Base-by-base conservation (phyloP, 192 early-diverging fungal species). In the Thoreauomyces humboldtii region DNA sequence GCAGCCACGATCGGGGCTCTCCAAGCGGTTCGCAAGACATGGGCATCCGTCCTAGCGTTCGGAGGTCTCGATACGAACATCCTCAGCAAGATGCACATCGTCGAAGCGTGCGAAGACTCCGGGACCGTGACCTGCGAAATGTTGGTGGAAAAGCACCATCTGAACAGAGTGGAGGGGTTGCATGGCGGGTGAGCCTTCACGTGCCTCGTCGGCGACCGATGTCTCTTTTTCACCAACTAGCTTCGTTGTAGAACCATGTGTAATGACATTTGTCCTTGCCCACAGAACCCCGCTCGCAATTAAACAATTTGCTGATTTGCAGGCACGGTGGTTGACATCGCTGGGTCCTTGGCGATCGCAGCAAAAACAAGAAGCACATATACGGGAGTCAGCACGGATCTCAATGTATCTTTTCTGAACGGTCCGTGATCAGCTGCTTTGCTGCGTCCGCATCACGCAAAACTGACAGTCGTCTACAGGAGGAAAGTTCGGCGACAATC, bases 391-490 rank as follows among this genome's bases (percentile, higher is more conserved):
- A 44, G 5, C n/a, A 31, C 33, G 0, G 66, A 68, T 34, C 46
- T 68, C 15, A n/a, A 21, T 4, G 66, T 68, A 5, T 68, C 66
- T 17, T 68, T 68, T 36, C 19, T 68, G 27, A 64, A 36, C 37
- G 62, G 33, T 12, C 9, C n/a, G 38, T 41, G 15, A n/a, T 34
- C 15, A 34, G 21, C 24, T 1, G 9, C 29, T 9, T 57, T 15
- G 1, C 29, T 14, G 15, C 1, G 50, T 44, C 42, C 21, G 21
- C 42, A 44, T n/a, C n/a, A n/a, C 38, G 9, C 38, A 41, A 41
- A 12, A 7, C 47, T 50, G 11, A 50, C 12, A 7, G 22, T 24
- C 11, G 11, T 24, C 14, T 21, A 24, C 48, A 48, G 44, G 61
- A 24, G 66, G 66, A 4, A 68, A 68, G 24, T 14, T 60, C 4